Evolutionary conservation across 192 early-diverging fungal species (phyloP).

Genomic region (Backusella westeae): DNA sequence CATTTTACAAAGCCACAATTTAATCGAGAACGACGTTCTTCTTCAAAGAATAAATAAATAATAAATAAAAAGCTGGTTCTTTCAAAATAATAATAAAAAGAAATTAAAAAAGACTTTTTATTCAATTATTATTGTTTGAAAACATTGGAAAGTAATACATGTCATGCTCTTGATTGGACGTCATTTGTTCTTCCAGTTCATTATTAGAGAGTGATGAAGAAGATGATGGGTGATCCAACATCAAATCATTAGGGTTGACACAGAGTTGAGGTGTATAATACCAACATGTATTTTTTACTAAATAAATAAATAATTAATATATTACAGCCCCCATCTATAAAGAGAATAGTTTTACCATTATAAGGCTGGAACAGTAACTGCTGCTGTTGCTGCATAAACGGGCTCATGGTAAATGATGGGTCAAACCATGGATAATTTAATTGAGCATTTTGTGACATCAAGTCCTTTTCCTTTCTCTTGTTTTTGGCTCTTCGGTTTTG

Average conservation of each 20-base stretch:
- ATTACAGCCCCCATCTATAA: background rate
- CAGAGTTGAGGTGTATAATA: background rate
- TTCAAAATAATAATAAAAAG: background rate
- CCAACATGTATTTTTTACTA: conserved; percentile 1
- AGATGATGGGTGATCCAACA: background rate
- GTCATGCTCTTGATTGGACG: background rate
- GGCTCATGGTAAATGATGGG: background rate
- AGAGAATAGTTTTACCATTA: background rate
- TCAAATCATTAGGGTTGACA: background rate
- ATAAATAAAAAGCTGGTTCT: background rate
- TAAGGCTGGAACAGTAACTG: background rate
- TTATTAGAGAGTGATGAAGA: background rate
- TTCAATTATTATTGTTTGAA: background rate
- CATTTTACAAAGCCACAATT: background rate
- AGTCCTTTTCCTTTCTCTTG: conserved; percentile 9
- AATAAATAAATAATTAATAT: background rate
- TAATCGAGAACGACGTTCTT: background rate
- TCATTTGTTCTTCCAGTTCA: background rate
- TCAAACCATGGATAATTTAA: background rate
- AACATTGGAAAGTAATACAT: background rate
- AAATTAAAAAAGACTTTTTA: background rate
- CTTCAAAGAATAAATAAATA: background rate
- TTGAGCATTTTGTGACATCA: background rate
- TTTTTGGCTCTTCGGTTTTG: conserved; percentile 30
- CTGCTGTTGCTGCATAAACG: background rate